Evolutionary conservation across 139 green algal genomes (phyloP), one percentile per base, ranked within the genome.

Genomic region (Trebouxia sp.): DNA sequence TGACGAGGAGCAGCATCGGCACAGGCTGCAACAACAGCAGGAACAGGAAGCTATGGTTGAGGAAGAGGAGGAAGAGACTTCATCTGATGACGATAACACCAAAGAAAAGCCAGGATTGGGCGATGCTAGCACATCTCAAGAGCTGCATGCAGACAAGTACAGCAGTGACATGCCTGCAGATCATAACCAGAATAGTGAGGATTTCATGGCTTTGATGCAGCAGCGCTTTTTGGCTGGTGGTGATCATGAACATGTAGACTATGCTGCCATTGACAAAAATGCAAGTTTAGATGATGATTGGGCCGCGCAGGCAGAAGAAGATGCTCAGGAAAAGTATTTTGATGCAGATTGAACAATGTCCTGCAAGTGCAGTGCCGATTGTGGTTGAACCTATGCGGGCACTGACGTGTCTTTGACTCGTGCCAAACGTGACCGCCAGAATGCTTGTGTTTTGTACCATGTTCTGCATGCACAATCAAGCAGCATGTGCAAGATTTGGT

Each of bases 251-350:
- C 70, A 82, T 26, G 72, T 89, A 14, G 84, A 92, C 45, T 93
- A 94, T 47, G 42, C 32, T 14, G 65, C 41, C 5, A 89, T 94
- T 30, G 91, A 94, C 56, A 83, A 20, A 24, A 87, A 92, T 50
- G 80, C n/a, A 10, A 32, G 58, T 37, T 53, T 93, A 30, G 90
- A 93, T 56, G 90, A 91, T 6, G 72, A 88, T 39, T 93, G 84
- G 85, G 85, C 83, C 10, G 83, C 66, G 12, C 38, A 90, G 80
- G 76, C 79, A 41, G 70, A 50, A 45, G 79, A 88, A 51, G 83
- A 94, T 69, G 91, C 93, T n/a, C 83, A 96, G 72, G 94, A 95
- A 42, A 79, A 67, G 1, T 91, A 91, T 75, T 94, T 94, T 84
- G 88, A 92, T 47, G 77, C 78, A 11, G 88, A 76, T 37, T 82